A percentile compares a stretch with the other conserved stretches of the same genome.
Evolutionary conservation across 1,284 basidiomycete genomes (phyloP).

Genomic region (Naganishia liquefaciens): DNA sequence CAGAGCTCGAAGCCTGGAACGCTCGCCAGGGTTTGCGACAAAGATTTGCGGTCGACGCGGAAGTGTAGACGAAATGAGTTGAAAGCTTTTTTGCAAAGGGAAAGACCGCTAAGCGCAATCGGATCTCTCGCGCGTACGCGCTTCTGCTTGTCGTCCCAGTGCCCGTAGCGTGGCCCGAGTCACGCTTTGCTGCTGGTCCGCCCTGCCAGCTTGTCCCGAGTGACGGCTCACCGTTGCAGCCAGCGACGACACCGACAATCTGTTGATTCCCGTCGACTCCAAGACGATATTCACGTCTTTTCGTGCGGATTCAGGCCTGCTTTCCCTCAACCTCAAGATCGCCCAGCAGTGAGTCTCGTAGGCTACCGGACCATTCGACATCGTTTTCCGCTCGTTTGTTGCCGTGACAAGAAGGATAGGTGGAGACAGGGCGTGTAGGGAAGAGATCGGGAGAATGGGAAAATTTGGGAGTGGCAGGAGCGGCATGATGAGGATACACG

Average conservation of each 20-base stretch:
- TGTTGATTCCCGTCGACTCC: constrained; percentile 3
- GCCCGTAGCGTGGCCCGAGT: not conserved
- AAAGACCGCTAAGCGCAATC: too few relatives aligned
- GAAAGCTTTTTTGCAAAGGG: not conserved
- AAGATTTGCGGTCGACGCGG: not conserved
- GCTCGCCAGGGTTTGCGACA: not conserved
- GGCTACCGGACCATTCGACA: constrained; percentile 3
- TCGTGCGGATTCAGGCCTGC: constrained; percentile 26
- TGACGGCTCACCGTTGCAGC: not conserved
- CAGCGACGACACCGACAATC: constrained; percentile 9
- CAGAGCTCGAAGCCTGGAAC: not conserved
- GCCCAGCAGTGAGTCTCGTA: constrained; percentile 32
- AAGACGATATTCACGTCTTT: not conserved
- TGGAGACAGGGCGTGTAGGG: not conserved
- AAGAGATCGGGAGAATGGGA: not conserved
- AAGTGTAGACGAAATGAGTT: constrained; percentile 9
- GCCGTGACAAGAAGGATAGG: constrained; percentile 1
- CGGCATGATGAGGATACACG: not conserved
- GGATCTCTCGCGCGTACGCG: too few relatives aligned
- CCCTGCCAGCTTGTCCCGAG: not conserved
- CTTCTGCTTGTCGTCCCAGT: not conserved
- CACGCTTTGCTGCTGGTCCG: not conserved
- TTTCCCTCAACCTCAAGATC: constrained; percentile 30
- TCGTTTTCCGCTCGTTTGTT: constrained; percentile 26
- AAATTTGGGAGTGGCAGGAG: not conserved